Conservation (phyloP, 2,329 filamentous ascomycete genomes). For the Dryadomyces sulphureus region DNA sequence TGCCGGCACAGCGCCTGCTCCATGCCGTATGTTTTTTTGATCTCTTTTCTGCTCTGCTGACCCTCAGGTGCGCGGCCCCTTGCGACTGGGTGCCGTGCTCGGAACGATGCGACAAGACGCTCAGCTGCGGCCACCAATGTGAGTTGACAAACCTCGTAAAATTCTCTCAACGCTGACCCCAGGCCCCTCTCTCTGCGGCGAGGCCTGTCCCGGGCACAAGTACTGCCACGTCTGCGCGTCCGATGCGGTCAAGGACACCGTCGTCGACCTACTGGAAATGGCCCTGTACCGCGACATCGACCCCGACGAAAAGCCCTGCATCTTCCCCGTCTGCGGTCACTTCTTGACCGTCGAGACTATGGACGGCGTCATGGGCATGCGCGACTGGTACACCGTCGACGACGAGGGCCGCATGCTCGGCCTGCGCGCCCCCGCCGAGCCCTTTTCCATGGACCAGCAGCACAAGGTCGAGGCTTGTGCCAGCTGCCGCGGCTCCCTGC, state of each 20-base stretch:
- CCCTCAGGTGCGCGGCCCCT: slow-evolving; percentile 43
- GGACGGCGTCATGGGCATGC: slow-evolving; percentile 45
- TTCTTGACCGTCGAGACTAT: slow-evolving; percentile 44
- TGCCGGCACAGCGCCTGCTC: slow-evolving; percentile 33
- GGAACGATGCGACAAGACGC: slow-evolving; percentile 34
- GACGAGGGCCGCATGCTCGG: slow-evolving; percentile 7
- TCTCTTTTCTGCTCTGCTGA: background rate
- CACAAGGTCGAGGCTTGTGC: slow-evolving; percentile 27
- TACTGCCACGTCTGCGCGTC: slow-evolving; percentile 44
- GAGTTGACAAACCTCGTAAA: background rate
- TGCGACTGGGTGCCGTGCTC: slow-evolving; percentile 54
- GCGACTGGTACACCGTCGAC: slow-evolving; percentile 29
- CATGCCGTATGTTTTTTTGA: slow-evolving; percentile 5
- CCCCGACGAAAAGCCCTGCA: slow-evolving; percentile 42
- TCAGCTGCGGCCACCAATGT: slow-evolving; percentile 47
- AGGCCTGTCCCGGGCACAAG: slow-evolving; percentile 34
- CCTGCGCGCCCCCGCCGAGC: background rate
- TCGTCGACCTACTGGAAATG: slow-evolving; percentile 42
- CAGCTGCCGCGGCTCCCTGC: slow-evolving; percentile 29
- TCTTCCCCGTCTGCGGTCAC: slow-evolving; percentile 50
- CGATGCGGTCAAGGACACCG: slow-evolving; percentile 17
- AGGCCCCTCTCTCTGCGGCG: slow-evolving; percentile 46
- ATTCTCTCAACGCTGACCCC: too few species aligned
- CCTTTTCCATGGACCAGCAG: background rate
- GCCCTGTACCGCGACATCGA: slow-evolving; percentile 41